Conservation (phyloP, 768 basidiomycete genomes). For the Gelatoporia subvermispora region DNA sequence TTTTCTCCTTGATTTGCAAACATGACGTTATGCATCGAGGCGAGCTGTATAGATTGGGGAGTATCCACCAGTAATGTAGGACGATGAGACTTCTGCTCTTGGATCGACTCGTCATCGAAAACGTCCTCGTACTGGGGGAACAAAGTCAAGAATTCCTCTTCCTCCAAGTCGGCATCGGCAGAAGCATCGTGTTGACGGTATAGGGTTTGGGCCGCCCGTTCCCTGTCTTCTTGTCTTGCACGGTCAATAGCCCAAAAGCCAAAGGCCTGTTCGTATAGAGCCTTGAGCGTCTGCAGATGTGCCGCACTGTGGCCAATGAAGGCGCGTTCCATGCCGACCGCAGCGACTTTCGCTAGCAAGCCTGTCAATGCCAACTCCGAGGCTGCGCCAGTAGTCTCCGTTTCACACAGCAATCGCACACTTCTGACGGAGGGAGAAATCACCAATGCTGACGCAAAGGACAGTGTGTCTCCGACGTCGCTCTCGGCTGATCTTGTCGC, state of each 20-base stretch:
- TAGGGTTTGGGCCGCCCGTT: slow-evolving; percentile 61
- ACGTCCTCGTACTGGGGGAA: slow-evolving; percentile 82
- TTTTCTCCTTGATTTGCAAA: slow-evolving; percentile 19
- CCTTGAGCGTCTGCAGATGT: slow-evolving; percentile 36
- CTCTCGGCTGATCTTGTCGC: slow-evolving; percentile 1
- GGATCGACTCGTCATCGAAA: slow-evolving; percentile 26
- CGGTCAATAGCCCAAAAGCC: slow-evolving; percentile 84
- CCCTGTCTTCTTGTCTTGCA: slow-evolving; percentile 59
- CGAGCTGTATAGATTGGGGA: slow-evolving; percentile 34
- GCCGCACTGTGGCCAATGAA: slow-evolving; percentile 32
- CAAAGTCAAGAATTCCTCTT: slow-evolving; percentile 73
- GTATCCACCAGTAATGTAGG: slow-evolving; percentile 24
- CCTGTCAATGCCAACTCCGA: slow-evolving; percentile 33
- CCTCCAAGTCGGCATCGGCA: slow-evolving; percentile 74
- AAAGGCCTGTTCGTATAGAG: slow-evolving; percentile 62
- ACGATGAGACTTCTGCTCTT: neutral
- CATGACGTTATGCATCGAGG: slow-evolving; percentile 45
- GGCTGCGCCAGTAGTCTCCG: slow-evolving; percentile 5
- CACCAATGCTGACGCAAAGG: slow-evolving; percentile 31
- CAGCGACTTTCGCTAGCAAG: slow-evolving; percentile 45
- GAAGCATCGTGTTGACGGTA: slow-evolving; percentile 63
- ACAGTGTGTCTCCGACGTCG: slow-evolving; percentile 9
- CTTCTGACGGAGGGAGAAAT: slow-evolving; percentile 52
- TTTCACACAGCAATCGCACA: slow-evolving; percentile 25
- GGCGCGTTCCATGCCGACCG: slow-evolving; percentile 40